phyloP scores from a whole-genome alignment of 148 eudicot genomes.

The Rhododendron ferrugineum region DNA sequence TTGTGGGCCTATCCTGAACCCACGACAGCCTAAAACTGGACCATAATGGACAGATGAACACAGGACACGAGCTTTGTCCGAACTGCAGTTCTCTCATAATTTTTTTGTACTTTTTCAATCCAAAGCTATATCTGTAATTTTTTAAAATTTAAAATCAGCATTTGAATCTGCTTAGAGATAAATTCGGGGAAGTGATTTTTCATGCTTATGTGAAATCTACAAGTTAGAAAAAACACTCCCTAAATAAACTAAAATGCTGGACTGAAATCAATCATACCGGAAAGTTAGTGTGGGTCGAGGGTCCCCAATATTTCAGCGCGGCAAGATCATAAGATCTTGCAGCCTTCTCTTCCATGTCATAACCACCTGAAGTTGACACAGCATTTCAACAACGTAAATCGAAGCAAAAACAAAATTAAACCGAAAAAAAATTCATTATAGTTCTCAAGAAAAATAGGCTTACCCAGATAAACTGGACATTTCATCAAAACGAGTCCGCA shows the following conservation, averaged over 20 bases:
- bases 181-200: too few species aligned
- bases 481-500: conserved; percentile 22
- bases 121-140: too few species aligned
- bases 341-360: conserved; percentile 95
- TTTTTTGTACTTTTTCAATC: too few species aligned
- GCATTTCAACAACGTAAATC: neutral
- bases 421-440: neutral
- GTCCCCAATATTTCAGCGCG: conserved; percentile 90
- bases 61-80: too few species aligned
- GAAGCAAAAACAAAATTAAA: neutral
- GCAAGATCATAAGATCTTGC: conserved; percentile 94
- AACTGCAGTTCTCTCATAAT: too few species aligned
- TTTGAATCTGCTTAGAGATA: too few species aligned
- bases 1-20: too few species aligned
- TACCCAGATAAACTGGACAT: conserved; percentile 87
- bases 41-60: too few species aligned
- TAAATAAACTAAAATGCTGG: neutral
- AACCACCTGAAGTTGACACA: conserved; percentile 49
- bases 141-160: too few species aligned
- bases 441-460: conserved; percentile 14
- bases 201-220: neutral
- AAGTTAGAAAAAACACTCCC: neutral
- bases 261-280: conserved; percentile 32
- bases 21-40: too few species aligned
- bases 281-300: conserved; percentile 77